A percentile compares a stretch with the other conserved stretches of the same genome.
Conservation (phyloP, 148 eudicot species). For the Vaccinium macrocarpon region DNA sequence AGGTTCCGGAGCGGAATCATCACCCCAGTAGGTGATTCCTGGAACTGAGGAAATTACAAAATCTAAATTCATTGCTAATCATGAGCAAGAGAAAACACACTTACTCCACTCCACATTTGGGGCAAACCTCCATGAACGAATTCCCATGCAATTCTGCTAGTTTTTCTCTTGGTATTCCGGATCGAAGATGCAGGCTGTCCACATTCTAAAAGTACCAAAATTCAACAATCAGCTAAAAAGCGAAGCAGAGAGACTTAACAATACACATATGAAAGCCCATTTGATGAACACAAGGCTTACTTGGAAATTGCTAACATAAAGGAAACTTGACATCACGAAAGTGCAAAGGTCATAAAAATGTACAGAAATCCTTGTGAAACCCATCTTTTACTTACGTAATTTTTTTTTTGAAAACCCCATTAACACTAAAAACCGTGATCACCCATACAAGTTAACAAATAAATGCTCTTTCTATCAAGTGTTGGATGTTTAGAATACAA, state of each 20-base stretch:
- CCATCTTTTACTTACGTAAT: neutral
- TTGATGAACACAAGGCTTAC: neutral
- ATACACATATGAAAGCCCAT: neutral
- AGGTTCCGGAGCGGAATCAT: neutral
- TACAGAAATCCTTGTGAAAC: neutral
- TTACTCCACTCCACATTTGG: constrained; percentile 78
- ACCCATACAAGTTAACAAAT: neutral
- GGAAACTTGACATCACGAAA: neutral
- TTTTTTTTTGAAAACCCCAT: neutral
- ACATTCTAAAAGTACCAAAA: constrained; percentile 50
- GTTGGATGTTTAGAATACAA: neutral
- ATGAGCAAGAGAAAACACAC: constrained; percentile 17
- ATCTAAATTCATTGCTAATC: constrained; percentile 1
- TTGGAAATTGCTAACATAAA: neutral
- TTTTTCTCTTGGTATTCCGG: constrained; percentile 75
- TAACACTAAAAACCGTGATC: neutral
- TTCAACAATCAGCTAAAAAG: constrained; percentile 9
- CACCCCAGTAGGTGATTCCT: neutral
- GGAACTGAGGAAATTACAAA: neutral
- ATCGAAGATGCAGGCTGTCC: constrained; percentile 90
- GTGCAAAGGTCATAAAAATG: neutral
- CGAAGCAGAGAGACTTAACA: constrained; percentile 9
- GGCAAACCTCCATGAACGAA: constrained; percentile 75
- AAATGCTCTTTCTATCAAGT: neutral
- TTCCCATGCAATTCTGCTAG: constrained; percentile 87